phyloP scores from a whole-genome alignment of 768 basidiomycete genomes.

The Russula sp. region DNA sequence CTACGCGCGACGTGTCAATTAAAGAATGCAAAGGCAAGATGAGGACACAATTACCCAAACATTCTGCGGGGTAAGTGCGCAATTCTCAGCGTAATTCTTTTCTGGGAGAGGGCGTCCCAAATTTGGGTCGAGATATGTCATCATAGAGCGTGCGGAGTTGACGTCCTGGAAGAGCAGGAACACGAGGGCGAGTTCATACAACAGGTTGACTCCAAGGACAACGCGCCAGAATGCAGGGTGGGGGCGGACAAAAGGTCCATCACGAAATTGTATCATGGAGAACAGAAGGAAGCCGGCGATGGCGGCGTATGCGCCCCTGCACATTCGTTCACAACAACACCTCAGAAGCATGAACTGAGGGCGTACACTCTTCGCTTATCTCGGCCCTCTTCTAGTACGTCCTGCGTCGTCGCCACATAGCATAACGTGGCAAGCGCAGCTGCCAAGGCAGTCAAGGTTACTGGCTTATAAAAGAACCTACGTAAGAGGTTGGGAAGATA shows the following conservation, averaged over 20 bases:
- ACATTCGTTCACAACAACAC: conserved; percentile 11
- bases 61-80: conserved; percentile 55
- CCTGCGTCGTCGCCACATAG: conserved; percentile 79
- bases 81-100: conserved; percentile 84
- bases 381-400: conserved; percentile 77
- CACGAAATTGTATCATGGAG: conserved; percentile 85
- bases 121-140: conserved; percentile 71
- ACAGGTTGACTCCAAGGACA: conserved; percentile 73
- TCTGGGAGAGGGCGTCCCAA: conserved; percentile 74
- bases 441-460: conserved; percentile 72
- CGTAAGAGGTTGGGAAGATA: conserved; percentile 17
- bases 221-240: conserved; percentile 86
- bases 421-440: conserved; percentile 65
- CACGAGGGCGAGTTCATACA: conserved; percentile 80
- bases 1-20: conserved; percentile 38
- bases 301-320: conserved; percentile 74
- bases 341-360: conserved; percentile 6
- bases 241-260: conserved; percentile 84
- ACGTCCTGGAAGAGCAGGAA: conserved; percentile 87
- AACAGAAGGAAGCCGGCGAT: conserved; percentile 73
- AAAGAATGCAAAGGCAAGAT: background rate
- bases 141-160: conserved; percentile 69
- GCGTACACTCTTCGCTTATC: conserved; percentile 80
- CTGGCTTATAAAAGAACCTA: conserved; percentile 85
- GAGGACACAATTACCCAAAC: conserved; percentile 56